Evolutionary conservation across 805 yeast genomes (phyloP).

Genomic region (Kodamaea laetipori): DNA sequence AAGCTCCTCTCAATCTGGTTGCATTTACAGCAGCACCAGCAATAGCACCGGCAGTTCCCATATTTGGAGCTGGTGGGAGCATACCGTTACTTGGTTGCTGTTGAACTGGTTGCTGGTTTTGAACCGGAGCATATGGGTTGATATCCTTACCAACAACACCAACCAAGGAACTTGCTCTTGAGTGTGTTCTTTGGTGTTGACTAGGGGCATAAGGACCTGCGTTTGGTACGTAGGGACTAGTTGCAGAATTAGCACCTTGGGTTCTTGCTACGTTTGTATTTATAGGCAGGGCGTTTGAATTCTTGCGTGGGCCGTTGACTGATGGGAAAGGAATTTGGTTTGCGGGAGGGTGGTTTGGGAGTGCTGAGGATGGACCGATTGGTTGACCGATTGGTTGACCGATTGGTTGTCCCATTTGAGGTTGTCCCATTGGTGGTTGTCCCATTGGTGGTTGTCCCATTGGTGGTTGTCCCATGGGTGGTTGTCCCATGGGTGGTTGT

Average conservation of each 20-base stretch:
- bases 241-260: slow-evolving; percentile 23
- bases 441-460: slow-evolving; percentile 1
- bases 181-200: slow-evolving; percentile 35
- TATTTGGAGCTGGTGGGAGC: slow-evolving; percentile 11
- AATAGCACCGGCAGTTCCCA: slow-evolving; percentile 13
- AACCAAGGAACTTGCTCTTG: slow-evolving; percentile 42
- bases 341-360: neutral
- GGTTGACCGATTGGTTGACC: neutral
- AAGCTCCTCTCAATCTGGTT: slow-evolving; percentile 27
- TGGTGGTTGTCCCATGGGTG: slow-evolving; percentile 2
- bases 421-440: neutral
- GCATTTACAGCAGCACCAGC: slow-evolving; percentile 12
- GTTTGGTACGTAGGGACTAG: slow-evolving; percentile 46
- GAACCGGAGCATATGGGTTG: slow-evolving; percentile 45
- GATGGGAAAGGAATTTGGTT: slow-evolving; percentile 14
- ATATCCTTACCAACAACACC: slow-evolving; percentile 41
- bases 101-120: slow-evolving; percentile 12
- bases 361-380: neutral
- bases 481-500: slow-evolving; percentile 4
- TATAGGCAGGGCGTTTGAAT: slow-evolving; percentile 13
- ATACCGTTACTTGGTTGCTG: slow-evolving; percentile 6
- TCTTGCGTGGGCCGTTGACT: slow-evolving; percentile 2
- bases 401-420: neutral
- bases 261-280: slow-evolving; percentile 29
- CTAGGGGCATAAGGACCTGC: slow-evolving; percentile 49